These are phyloP conservation scores for Lyophyllum decastes DNA, from an alignment of 768 basidiomycete genomes.

Conservation along the genomic window DNA sequence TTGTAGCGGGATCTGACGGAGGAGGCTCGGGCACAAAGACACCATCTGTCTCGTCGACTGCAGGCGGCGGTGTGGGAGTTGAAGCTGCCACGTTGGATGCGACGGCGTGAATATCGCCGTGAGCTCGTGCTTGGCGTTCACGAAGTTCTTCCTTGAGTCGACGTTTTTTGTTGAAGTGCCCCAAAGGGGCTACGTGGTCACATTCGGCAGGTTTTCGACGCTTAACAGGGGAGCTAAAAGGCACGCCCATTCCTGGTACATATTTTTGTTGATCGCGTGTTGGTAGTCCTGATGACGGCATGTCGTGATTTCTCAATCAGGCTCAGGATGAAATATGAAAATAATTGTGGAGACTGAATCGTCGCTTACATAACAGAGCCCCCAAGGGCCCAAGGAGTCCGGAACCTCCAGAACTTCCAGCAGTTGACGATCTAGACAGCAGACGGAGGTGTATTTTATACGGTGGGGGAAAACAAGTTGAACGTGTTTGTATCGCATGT, in stretches of 20 bases:
- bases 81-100: too few species aligned
- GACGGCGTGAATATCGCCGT: background rate
- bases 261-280: conserved; percentile 5
- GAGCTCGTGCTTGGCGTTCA: background rate
- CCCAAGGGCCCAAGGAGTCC: background rate
- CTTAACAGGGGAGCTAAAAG: conserved; percentile 21
- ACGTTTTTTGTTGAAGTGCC: background rate
- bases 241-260: conserved; percentile 17
- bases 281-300: background rate
- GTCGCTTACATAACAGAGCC: background rate
- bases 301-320: background rate
- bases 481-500: too few species aligned
- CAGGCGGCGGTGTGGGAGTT: background rate
- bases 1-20: background rate
- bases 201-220: conserved; percentile 15
- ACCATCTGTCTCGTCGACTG: background rate
- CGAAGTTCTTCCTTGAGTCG: background rate
- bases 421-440: too few species aligned
- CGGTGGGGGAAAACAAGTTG: too few species aligned
- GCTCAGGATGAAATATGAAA: background rate
- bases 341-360: background rate
- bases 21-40: background rate
- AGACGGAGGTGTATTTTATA: too few species aligned
- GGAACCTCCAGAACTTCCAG: background rate
- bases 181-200: conserved; percentile 2